These are phyloP conservation scores for Aspergillus caelatus DNA, from an alignment of 2,329 filamentous ascomycete species.

Conservation along the genomic window DNA sequence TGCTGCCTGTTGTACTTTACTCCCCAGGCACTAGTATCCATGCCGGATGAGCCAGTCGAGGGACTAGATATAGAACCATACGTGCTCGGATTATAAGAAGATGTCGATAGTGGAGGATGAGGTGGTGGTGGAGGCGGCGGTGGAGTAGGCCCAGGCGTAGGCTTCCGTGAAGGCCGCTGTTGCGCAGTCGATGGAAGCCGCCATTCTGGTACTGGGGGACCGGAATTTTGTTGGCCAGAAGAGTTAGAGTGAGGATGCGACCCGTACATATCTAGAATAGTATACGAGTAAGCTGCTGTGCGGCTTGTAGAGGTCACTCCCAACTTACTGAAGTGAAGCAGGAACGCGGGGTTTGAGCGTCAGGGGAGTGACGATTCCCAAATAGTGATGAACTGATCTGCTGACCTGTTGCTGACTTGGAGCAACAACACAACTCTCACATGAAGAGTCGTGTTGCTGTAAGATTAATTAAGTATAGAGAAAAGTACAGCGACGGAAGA, in stretches of 20 bases:
- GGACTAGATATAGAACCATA: slow-evolving; percentile 39
- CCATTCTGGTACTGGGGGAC: slow-evolving; percentile 43
- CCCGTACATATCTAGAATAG: slow-evolving; percentile 37
- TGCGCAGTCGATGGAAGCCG: slow-evolving; percentile 29
- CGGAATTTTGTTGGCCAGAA: slow-evolving; percentile 22
- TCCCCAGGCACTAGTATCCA: slow-evolving; percentile 46
- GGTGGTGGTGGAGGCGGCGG: slow-evolving; percentile 29
- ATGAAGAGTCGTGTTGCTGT: neutral
- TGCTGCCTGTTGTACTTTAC: slow-evolving; percentile 46
- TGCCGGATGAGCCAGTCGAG: slow-evolving; percentile 10
- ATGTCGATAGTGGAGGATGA: slow-evolving; percentile 24
- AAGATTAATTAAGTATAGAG: neutral
- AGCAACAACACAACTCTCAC: neutral
- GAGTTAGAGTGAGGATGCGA: slow-evolving; percentile 31
- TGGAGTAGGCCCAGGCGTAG: slow-evolving; percentile 22
- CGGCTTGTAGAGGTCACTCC: neutral
- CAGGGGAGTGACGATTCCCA: neutral
- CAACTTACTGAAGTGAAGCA: slow-evolving; percentile 7
- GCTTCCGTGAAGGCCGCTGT: slow-evolving; percentile 25
- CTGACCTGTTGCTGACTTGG: neutral
- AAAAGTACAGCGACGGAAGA: neutral
- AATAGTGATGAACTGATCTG: neutral
- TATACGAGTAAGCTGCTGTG: neutral
- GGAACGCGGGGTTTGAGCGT: neutral
- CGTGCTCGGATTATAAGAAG: slow-evolving; percentile 37